A percentile compares a stretch with the other conserved stretches of the same genome.
Conservation (phyloP, 2,329 filamentous ascomycete genomes). For the Calonectria leucothoes region DNA sequence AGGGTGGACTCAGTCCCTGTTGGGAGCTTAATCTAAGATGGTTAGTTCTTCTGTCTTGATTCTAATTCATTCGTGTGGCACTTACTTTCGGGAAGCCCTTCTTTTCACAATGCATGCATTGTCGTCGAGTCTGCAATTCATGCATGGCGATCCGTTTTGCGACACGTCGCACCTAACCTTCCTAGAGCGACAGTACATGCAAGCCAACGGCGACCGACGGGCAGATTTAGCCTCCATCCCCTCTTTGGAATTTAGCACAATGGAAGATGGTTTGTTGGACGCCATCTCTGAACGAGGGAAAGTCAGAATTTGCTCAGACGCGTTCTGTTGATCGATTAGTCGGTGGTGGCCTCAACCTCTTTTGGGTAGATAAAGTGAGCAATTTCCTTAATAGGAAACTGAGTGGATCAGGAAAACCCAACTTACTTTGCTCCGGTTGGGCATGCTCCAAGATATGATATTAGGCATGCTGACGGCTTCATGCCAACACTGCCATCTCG, state of each 20-base stretch:
- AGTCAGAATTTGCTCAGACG: not conserved
- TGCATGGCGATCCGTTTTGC: not conserved
- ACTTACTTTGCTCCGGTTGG: not conserved
- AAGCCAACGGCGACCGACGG: not conserved
- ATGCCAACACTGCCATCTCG: not conserved
- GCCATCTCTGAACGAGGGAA: not conserved
- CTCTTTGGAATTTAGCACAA: not conserved
- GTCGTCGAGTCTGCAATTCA: constrained; percentile 10
- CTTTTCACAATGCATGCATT: not conserved
- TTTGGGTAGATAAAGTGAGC: too few species aligned
- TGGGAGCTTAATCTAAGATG: not conserved
- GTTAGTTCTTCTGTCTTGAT: not conserved
- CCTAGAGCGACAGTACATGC: not conserved
- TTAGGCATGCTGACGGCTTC: not conserved
- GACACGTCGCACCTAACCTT: constrained; percentile 8
- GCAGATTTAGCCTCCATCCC: not conserved
- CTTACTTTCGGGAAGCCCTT: constrained; percentile 6
- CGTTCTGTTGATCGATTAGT: not conserved
- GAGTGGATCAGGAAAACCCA: not conserved
- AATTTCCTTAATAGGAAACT: not conserved
- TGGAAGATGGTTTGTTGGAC: not conserved
- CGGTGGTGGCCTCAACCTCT: not conserved
- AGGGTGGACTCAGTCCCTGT: not conserved
- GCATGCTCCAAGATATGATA: not conserved
- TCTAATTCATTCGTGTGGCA: not conserved